A percentile compares a stretch with the other conserved stretches of the same genome.
Conservation (phyloP, 2,329 filamentous ascomycete genomes). For the Aspergillus sp. region DNA sequence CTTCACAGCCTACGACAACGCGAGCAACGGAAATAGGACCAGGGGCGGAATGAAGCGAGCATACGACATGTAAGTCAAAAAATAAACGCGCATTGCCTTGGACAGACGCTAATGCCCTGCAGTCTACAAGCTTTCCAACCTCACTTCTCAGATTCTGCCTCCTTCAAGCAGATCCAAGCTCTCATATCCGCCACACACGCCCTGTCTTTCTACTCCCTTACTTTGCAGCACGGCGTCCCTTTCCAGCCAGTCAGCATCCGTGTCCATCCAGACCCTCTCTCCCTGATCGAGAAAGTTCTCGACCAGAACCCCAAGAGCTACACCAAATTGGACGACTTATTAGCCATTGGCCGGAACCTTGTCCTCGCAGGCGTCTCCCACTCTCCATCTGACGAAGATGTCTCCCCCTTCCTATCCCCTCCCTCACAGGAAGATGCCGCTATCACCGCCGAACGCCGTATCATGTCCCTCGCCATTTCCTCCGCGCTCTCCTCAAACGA, state of each 20-base stretch:
- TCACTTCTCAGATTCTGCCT: slow-evolving; percentile 43
- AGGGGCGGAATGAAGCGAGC: slow-evolving; percentile 65
- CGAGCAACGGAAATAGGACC: slow-evolving; percentile 65
- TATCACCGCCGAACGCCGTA: slow-evolving; percentile 48
- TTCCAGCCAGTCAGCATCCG: slow-evolving; percentile 68
- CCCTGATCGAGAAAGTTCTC: slow-evolving; percentile 61
- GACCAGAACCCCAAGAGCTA: slow-evolving; percentile 64
- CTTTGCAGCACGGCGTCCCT: slow-evolving; percentile 64
- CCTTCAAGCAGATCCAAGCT: slow-evolving; percentile 51
- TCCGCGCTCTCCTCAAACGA: slow-evolving; percentile 48
- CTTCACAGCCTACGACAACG: slow-evolving; percentile 63
- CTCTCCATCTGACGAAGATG: slow-evolving; percentile 21
- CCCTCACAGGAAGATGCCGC: slow-evolving; percentile 30
- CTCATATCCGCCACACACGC: slow-evolving; percentile 64
- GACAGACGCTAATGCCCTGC: slow-evolving; percentile 1
- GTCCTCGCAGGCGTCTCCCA: slow-evolving; percentile 50
- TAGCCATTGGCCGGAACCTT: slow-evolving; percentile 62
- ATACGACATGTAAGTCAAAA: slow-evolving; percentile 53
- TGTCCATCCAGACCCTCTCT: slow-evolving; percentile 62
- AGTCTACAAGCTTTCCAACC: slow-evolving; percentile 48
- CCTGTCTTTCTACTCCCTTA: slow-evolving; percentile 66
- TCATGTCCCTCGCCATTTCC: slow-evolving; percentile 50
- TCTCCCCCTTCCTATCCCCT: slow-evolving; percentile 17
- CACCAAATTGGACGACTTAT: slow-evolving; percentile 64
- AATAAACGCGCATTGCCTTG: neutral